Evolutionary conservation across 306 rosid genomes (phyloP), one percentile per base, ranked within the genome.

Genomic region (Leucaena leucocephala): DNA sequence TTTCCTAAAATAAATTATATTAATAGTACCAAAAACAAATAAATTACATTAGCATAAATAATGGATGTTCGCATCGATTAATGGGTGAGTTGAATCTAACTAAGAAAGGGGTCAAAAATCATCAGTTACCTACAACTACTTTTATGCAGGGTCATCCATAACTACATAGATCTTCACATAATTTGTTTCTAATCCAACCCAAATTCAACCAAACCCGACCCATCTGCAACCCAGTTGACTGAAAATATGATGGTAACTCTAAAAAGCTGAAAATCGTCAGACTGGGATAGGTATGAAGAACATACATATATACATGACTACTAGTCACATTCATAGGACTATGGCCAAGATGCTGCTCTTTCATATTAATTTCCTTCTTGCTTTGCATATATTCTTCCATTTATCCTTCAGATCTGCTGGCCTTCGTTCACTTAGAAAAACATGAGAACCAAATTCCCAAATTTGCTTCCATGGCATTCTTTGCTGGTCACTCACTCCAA

Each of bases 311-410:
- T 8, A 62, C 76, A 45, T 33, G 57, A 57, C 57, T 34, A 45
- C 27, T 27, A 17, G 5, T 50, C 57, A 50, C 17, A 52, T 52
- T 44, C n/a, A 49, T 40, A 55, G 33, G 33, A 55, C 34, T 19
- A 68, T 40, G 46, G 35, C 58, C 35, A 64, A 48, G 33, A 78
- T 68, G 39, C 27, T 27, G 63, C 40, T 54, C 22, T 70, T 71
- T 59, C 82, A 76, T 68, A 78, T 83, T 68, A 8, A 21, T 68
- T 82, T 86, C 2, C 72, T 33, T 21, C 54, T 59, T 49, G 84
- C 46, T 59, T 75, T 87, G 85, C 88, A 82, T 78, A 88, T 62
- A 81, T 84, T 88, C 84, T 82, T 90, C 95, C 95, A 92, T 81
- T 90, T 88, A 74, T 90, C 89, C 81, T 88, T 87, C 34, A 59